phyloP scores from a whole-genome alignment of 1,284 basidiomycete species.

The Pseudozyma sp. region DNA sequence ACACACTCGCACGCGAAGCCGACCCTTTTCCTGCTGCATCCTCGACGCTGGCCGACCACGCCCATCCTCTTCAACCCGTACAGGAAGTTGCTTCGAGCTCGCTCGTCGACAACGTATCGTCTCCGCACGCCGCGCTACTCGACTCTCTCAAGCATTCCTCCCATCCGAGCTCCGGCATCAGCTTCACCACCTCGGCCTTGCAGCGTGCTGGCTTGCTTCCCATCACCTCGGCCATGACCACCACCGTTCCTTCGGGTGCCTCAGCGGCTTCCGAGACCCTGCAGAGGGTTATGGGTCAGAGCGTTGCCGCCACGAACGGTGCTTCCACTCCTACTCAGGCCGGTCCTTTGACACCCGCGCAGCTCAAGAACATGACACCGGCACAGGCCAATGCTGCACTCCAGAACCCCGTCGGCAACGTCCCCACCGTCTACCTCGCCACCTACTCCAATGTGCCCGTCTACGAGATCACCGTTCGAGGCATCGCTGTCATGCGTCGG shows the following conservation, averaged over 20 bases:
- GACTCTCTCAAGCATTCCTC: slow-evolving; percentile 20
- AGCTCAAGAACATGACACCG: slow-evolving; percentile 51
- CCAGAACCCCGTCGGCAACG: slow-evolving; percentile 43
- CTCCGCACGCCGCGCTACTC: slow-evolving; percentile 10
- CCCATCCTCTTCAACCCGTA: slow-evolving; percentile 33
- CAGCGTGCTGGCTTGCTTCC: slow-evolving; percentile 42
- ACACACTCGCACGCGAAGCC: slow-evolving; percentile 19
- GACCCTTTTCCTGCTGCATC: slow-evolving; percentile 11
- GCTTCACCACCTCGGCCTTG: slow-evolving; percentile 40
- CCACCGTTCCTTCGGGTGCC: slow-evolving; percentile 26
- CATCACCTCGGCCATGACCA: slow-evolving; percentile 8
- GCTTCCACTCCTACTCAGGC: slow-evolving; percentile 24
- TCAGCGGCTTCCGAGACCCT: slow-evolving; percentile 42
- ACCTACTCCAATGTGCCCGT: slow-evolving; percentile 71
- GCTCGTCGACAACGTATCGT: slow-evolving; percentile 19
- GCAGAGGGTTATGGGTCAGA: slow-evolving; percentile 44
- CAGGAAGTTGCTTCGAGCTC: slow-evolving; percentile 42
- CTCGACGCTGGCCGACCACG: slow-evolving; percentile 6
- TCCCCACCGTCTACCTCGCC: slow-evolving; percentile 65
- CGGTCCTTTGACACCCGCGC: slow-evolving; percentile 41
- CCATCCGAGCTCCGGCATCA: slow-evolving; percentile 9
- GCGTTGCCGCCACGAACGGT: slow-evolving; percentile 28
- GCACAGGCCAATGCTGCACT: slow-evolving; percentile 51
- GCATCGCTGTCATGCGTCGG: slow-evolving; percentile 97
- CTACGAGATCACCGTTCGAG: slow-evolving; percentile 77